A percentile compares a stretch with the other conserved stretches of the same genome.
Conservation (phyloP, 257 asterid genomes). For the Striga asiatica region DNA sequence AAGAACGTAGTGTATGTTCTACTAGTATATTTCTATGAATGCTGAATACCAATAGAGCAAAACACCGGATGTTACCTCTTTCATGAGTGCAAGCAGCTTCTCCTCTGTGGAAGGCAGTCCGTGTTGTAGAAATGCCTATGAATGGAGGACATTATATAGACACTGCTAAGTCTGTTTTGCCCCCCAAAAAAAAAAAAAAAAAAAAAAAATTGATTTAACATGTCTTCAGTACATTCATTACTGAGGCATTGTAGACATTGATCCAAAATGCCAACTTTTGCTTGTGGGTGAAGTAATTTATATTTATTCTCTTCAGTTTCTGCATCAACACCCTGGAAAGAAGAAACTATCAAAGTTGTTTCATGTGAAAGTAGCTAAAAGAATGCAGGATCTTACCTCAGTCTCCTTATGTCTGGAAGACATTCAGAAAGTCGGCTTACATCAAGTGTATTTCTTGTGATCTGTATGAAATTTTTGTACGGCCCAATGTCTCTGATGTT, state of each 20-base stretch:
- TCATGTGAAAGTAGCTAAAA: neutral
- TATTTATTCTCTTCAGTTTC: slow-evolving; percentile 48
- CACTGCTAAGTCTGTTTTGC: neutral
- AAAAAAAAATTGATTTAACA: neutral
- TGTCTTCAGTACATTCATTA: slow-evolving; percentile 71
- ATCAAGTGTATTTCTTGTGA: slow-evolving; percentile 51
- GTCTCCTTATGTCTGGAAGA: slow-evolving; percentile 53
- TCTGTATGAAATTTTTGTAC: slow-evolving; percentile 60
- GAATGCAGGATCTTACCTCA: slow-evolving; percentile 38
- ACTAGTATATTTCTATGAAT: neutral
- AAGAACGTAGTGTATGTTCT: neutral
- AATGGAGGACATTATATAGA: slow-evolving; percentile 5
- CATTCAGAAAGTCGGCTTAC: slow-evolving; percentile 48
- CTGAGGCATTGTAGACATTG: slow-evolving; percentile 66
- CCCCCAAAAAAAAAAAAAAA: neutral
- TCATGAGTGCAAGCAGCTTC: slow-evolving; percentile 44
- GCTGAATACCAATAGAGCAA: slow-evolving; percentile 2
- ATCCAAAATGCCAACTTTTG: slow-evolving; percentile 96
- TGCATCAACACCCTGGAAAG: slow-evolving; percentile 60
- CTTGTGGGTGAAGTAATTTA: slow-evolving; percentile 61
- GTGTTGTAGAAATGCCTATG: slow-evolving; percentile 70
- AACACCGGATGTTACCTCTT: slow-evolving; percentile 42
- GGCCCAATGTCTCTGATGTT: slow-evolving; percentile 61
- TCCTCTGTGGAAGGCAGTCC: slow-evolving; percentile 75
- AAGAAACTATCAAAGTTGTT: neutral